Evolutionary conservation across 2,329 filamentous ascomycete genomes (phyloP).

Genomic region (Calonectria leucothoes): DNA sequence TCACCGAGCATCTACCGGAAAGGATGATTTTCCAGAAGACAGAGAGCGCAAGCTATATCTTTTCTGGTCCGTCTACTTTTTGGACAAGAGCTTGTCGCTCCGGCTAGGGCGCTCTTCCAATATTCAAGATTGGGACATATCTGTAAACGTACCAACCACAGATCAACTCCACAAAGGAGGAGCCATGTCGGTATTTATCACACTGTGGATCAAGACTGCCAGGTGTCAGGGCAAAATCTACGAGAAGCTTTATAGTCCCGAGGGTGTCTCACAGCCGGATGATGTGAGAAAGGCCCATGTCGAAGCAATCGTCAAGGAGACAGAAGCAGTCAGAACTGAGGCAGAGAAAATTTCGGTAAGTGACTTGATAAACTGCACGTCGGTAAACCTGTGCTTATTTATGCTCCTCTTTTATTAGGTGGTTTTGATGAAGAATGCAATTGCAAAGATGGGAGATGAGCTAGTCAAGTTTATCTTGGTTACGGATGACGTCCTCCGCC

Average conservation of each 20-base stretch:
- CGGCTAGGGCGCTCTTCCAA: constrained; percentile 64
- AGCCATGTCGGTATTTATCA: constrained; percentile 49
- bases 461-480: constrained; percentile 51
- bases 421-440: constrained; percentile 38
- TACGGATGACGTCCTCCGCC: constrained; percentile 55
- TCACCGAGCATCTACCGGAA: constrained; percentile 41
- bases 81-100: constrained; percentile 67
- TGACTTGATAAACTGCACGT: not conserved
- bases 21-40: constrained; percentile 32
- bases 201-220: constrained; percentile 63
- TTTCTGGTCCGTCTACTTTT: constrained; percentile 69
- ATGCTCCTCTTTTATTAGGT: not conserved
- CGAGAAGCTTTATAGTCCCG: constrained; percentile 62
- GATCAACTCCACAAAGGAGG: constrained; percentile 43
- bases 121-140: constrained; percentile 70
- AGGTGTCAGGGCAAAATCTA: constrained; percentile 68
- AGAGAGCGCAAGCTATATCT: constrained; percentile 47
- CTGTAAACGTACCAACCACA: constrained; percentile 48
- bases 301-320: constrained; percentile 44
- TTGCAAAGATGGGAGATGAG: constrained; percentile 39
- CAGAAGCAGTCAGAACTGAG: constrained; percentile 41
- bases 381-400: not conserved
- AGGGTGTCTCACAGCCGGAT: constrained; percentile 50
- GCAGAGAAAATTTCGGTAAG: constrained; percentile 32
- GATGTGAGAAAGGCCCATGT: constrained; percentile 48